Base-by-base conservation (phyloP, 495 filamentous ascomycete species). In the Evansstolkia leycettana region DNA sequence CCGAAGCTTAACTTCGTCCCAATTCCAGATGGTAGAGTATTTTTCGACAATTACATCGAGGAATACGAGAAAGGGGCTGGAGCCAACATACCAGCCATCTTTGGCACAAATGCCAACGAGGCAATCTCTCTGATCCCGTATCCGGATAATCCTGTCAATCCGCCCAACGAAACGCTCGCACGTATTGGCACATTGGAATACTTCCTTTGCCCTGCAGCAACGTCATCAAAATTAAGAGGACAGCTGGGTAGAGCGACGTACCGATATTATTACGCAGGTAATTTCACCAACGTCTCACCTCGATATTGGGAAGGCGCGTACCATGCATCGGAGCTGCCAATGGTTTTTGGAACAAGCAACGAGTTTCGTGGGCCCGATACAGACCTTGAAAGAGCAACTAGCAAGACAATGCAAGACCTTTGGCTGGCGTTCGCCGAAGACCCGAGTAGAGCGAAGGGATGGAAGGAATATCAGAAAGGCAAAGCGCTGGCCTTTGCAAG, bases 251-350 rank as follows among this genome's bases (percentile, higher is more conserved):
- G 39, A 7, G 37, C 37, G 3, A 60, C 60, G 7, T 58, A 51
- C 35, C 60, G 66, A 14, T 70, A 66, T 42, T 33, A 53, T 14
- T 71, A 69, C 32, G 45, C 45, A 1, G 69, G 66, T 9, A 68
- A 66, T 48, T 71, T 69, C 37, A 52, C 40, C 17, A 64, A 69
- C 36, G 47, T 66, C 33, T 43, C 51, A 2, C 57, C 64, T 1
- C 35, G 40, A 26, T 31, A 43, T 18, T 69, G 54, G 46, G 41
- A 60, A 37, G 64, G 62, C 10, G 58, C 65, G 0, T 65, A 58
- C 41, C 65, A 70, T 39, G 39, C 39, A 13, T 48, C 60, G 7
- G 67, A 71, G 35, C 45, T 71, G 5, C 54, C 59, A 7, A 43
- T 66, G 33, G 33, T 64, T 13, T 67, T 67, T 41, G 65, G 63